Evolutionary conservation across 2,329 filamentous ascomycete genomes (phyloP).

Genomic region (Lachnellula subtilissima): DNA sequence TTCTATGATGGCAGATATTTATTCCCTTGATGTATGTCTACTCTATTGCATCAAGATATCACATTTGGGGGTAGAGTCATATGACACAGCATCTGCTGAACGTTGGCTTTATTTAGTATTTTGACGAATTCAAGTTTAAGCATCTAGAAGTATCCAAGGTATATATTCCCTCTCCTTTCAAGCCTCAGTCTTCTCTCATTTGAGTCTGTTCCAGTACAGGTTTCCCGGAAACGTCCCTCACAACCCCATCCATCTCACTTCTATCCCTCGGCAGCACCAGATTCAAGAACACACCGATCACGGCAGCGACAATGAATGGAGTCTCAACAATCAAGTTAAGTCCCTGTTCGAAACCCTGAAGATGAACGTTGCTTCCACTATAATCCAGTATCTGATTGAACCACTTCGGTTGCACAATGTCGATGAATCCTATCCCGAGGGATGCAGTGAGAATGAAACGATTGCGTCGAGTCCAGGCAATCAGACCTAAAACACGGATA

Average conservation of each 20-base stretch:
- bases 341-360: slow-evolving; percentile 38
- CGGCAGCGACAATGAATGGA: slow-evolving; percentile 39
- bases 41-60: too few relatives aligned
- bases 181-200: too few relatives aligned
- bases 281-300: slow-evolving; percentile 41
- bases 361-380: slow-evolving; percentile 32
- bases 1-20: too few relatives aligned
- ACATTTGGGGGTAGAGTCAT: too few relatives aligned
- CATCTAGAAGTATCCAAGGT: too few relatives aligned
- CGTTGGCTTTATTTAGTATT: too few relatives aligned
- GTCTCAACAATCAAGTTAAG: slow-evolving; percentile 38
- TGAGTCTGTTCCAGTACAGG: slow-evolving; percentile 7
- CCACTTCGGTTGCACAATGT: slow-evolving; percentile 38
- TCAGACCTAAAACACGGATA: slow-evolving; percentile 59
- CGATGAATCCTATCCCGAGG: slow-evolving; percentile 53
- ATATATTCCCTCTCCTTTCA: too few relatives aligned
- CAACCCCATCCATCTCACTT: slow-evolving; percentile 25
- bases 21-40: too few relatives aligned
- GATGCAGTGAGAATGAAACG: slow-evolving; percentile 61
- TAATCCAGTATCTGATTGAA: slow-evolving; percentile 37
- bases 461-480: slow-evolving; percentile 60
- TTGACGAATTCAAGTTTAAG: too few relatives aligned
- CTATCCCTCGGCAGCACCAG: slow-evolving; percentile 35
- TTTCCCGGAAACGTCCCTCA: slow-evolving; percentile 16
- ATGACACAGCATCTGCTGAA: too few relatives aligned